These are phyloP conservation scores for Cutaneotrichosporon daszewskae DNA, from an alignment of 1,284 basidiomycete species.

Conservation along the genomic window DNA sequence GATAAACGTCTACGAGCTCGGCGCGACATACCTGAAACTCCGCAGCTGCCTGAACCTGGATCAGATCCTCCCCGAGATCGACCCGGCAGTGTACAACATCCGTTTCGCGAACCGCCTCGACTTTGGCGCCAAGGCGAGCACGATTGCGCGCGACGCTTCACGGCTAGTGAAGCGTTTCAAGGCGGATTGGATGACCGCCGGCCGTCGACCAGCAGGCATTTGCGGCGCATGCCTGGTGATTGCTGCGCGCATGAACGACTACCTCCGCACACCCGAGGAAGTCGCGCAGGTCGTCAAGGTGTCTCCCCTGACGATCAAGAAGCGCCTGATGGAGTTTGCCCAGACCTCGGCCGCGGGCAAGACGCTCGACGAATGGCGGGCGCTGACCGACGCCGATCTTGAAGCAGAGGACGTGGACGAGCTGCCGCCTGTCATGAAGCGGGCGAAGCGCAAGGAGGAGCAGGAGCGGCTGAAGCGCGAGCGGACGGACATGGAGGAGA, in stretches of 20 bases:
- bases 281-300: slow-evolving; percentile 99
- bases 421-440: slow-evolving; percentile 32
- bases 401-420: slow-evolving; percentile 39
- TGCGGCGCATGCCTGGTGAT: slow-evolving; percentile 93
- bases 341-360: slow-evolving; percentile 77
- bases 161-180: slow-evolving; percentile 92
- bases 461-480: slow-evolving; percentile 22
- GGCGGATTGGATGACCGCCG: slow-evolving; percentile 95
- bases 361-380: slow-evolving; percentile 85
- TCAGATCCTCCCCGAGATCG: slow-evolving; percentile 63
- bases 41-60: slow-evolving; percentile 79
- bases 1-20: slow-evolving; percentile 98
- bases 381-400: slow-evolving; percentile 60
- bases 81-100: slow-evolving; percentile 95
- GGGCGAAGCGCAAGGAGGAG: slow-evolving; percentile 23
- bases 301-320: slow-evolving; percentile 86
- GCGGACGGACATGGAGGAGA: slow-evolving; percentile 10
- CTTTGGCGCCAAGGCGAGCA: slow-evolving; percentile 88
- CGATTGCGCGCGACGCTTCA: slow-evolving; percentile 87
- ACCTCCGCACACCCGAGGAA: slow-evolving; percentile 84
- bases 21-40: slow-evolving; percentile 91
- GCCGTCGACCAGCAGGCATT: slow-evolving; percentile 91
- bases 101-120: slow-evolving; percentile 95
- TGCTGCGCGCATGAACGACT: slow-evolving; percentile 98
- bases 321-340: slow-evolving; percentile 93